phyloP scores from a whole-genome alignment of 345 rosid species.

The Microcos paniculata region DNA sequence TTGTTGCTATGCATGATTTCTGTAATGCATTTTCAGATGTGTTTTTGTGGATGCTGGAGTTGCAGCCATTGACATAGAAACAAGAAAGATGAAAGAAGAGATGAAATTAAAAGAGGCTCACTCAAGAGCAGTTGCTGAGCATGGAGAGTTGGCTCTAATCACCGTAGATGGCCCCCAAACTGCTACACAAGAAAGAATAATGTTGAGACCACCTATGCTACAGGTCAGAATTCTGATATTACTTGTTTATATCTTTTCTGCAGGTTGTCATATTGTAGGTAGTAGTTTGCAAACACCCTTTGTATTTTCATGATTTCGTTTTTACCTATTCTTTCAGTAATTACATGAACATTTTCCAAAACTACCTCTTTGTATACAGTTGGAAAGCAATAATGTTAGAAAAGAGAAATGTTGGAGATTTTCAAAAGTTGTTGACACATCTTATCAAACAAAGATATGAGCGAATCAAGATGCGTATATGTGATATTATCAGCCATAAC shows the following conservation, averaged over 20 bases:
- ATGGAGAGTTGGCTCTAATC: constrained; percentile 94
- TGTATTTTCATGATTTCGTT: not conserved
- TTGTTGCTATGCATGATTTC: not conserved
- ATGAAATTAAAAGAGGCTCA: constrained; percentile 89
- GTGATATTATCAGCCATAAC: not conserved
- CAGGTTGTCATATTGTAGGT: not conserved
- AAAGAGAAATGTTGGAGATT: not conserved
- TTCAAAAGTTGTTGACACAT: not conserved
- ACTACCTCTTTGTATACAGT: not conserved
- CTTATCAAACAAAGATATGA: not conserved
- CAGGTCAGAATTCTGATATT: constrained; percentile 51
- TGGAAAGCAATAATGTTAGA: not conserved
- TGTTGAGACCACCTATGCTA: constrained; percentile 89
- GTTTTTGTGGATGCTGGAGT: constrained; percentile 98
- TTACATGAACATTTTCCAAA: not conserved
- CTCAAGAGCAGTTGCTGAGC: constrained; percentile 84
- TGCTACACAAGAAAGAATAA: constrained; percentile 61
- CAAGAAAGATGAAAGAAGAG: constrained; percentile 85
- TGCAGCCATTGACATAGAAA: constrained; percentile 84
- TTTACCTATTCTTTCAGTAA: not conserved
- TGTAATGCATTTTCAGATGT: constrained; percentile 51
- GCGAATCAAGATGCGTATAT: not conserved
- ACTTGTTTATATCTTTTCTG: not conserved
- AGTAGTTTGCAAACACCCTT: not conserved
- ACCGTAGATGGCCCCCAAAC: constrained; percentile 71